Base-by-base conservation (phyloP, 495 filamentous ascomycete genomes). In the Penicillium nucicola region DNA sequence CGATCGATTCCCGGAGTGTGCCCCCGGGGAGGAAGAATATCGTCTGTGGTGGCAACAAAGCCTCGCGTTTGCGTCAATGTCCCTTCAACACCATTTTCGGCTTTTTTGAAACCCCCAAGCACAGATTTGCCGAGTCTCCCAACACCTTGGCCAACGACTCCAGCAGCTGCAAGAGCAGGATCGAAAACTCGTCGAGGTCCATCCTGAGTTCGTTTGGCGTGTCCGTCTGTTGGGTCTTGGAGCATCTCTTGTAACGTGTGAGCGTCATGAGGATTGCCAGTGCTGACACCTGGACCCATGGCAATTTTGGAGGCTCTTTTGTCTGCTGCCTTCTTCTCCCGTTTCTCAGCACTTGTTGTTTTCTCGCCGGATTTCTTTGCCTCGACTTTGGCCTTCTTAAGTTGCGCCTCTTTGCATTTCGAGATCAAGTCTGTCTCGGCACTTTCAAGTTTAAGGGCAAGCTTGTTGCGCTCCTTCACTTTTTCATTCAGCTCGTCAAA, bases 401-500 rank as follows among this genome's bases (percentile, higher is more conserved):
- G 61, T 45, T 96, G 84, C 22, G 79, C 83, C 65, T 86, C 89
- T 56, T 90, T 90, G 46, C 88, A 89, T 49, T 79, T 77, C 41
- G 78, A 78, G 52, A 98, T 87, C 42, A 98, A 72, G 35, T 87
- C 82, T 0, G 90, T 97, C 69, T 96, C 87, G 5, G 95, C 93
- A 13, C 65, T 70, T 62, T 98, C 93, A 3, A 98, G 77, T 42
- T 77, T 72, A 49, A 76, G 63, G 15, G 90, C 89, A n/a, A 95
- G 65, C 15, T 77, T 66, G 50, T 90, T 82, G 17, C 93, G 81
- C 58, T 77, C 72, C 55, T 88, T 81, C 35, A 97, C 88, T 62
- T 98, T 98, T 48, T 91, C 87, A 43, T 88, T 78, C 11, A 98
- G 80, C 20, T 88, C 84, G 45, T 93, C 90, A 50, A 87, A 92